Evolutionary conservation across 306 rosid genomes (phyloP).

Genomic region (Ormosia emarginata): DNA sequence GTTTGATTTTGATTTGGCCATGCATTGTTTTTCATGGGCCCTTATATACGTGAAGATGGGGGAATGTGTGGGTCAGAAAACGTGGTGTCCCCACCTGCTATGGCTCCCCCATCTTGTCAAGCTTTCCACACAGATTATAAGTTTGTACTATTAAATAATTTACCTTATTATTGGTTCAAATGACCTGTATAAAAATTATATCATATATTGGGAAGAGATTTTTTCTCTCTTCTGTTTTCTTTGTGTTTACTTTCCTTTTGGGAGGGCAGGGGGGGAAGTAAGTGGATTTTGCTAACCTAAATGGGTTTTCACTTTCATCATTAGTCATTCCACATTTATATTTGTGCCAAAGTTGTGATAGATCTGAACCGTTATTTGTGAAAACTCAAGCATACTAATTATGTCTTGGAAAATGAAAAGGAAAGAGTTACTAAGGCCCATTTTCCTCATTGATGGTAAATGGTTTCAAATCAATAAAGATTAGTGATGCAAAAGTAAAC

Average conservation of each 20-base stretch:
- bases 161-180: conserved; percentile 22
- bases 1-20: conserved; percentile 59
- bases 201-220: background rate
- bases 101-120: conserved; percentile 40
- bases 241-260: background rate
- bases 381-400: background rate
- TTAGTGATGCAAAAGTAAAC: conserved; percentile 49
- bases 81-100: conserved; percentile 43
- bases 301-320: conserved; percentile 6
- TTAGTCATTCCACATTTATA: background rate
- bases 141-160: background rate
- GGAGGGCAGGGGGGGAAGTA: background rate
- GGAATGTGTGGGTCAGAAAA: conserved; percentile 40
- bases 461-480: conserved; percentile 45
- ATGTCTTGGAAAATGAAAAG: conserved; percentile 21
- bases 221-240: background rate
- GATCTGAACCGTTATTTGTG: background rate
- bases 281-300: background rate
- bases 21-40: conserved; percentile 69
- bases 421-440: conserved; percentile 2
- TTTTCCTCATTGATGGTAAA: conserved; percentile 27
- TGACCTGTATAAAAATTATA: background rate
- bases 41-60: conserved; percentile 65
- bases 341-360: background rate
- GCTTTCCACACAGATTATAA: conserved; percentile 41